phyloP scores from a whole-genome alignment of 1,284 basidiomycete species.

The Flammula alnicola region DNA sequence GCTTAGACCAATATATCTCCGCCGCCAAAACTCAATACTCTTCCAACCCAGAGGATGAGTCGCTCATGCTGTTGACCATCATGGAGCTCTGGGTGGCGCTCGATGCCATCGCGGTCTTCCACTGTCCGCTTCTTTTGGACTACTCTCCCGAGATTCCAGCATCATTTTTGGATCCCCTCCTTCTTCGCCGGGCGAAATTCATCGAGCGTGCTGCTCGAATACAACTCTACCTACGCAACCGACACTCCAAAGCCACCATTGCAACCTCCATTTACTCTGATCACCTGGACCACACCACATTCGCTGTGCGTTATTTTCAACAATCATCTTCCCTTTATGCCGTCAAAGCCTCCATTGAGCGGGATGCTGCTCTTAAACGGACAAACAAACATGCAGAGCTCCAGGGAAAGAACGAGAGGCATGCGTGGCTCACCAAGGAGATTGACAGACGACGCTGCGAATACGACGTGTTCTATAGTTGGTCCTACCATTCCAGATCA shows the following conservation, averaged over 20 bases:
- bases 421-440: neutral
- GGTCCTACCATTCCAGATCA: neutral
- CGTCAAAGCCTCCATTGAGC: constrained; percentile 5
- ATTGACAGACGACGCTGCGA: neutral
- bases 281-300: neutral
- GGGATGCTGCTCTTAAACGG: constrained; percentile 1
- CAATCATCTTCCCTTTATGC: neutral
- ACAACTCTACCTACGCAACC: constrained; percentile 6
- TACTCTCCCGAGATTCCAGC: constrained; percentile 51
- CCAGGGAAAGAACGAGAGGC: neutral
- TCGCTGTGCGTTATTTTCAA: constrained; percentile 13
- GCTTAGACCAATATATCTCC: constrained; percentile 17
- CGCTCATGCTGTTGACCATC: constrained; percentile 46
- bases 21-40: constrained; percentile 27
- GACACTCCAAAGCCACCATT: constrained; percentile 3
- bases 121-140: constrained; percentile 39
- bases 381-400: constrained; percentile 10
- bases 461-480: neutral
- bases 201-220: constrained; percentile 12
- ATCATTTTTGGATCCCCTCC: constrained; percentile 39
- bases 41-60: constrained; percentile 44
- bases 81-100: constrained; percentile 50
- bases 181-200: constrained; percentile 35
- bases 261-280: constrained; percentile 11
- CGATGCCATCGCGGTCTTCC: constrained; percentile 39